These are phyloP conservation scores for Haematococcus lacustris DNA, from an alignment of 139 green algal genomes.

Conservation along the genomic window DNA sequence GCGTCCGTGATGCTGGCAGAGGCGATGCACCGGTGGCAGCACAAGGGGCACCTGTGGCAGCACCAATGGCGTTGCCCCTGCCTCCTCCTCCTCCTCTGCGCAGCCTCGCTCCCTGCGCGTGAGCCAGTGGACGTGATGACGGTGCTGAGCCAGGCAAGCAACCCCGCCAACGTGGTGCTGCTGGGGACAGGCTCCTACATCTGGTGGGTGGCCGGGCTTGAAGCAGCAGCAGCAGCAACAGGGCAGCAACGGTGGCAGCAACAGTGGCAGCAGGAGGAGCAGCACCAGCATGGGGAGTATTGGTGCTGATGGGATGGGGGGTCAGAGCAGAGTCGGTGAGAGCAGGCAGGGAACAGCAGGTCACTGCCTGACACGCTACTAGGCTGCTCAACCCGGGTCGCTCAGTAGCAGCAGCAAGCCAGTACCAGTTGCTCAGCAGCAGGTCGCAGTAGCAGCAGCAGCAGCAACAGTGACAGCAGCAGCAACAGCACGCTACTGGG, in stretches of 20 bases:
- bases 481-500: too few relatives aligned
- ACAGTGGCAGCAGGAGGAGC: too few relatives aligned
- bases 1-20: background rate
- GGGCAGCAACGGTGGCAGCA: too few relatives aligned
- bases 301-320: background rate
- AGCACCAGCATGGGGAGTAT: background rate
- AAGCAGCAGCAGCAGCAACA: too few relatives aligned
- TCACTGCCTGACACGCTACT: background rate
- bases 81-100: background rate
- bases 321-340: background rate
- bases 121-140: constrained; percentile 18
- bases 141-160: constrained; percentile 22
- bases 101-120: constrained; percentile 6
- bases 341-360: background rate
- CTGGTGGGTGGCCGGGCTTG: constrained; percentile 22
- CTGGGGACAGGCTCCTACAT: constrained; percentile 20
- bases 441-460: too few relatives aligned
- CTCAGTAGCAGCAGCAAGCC: too few relatives aligned
- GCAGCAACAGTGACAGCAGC: too few relatives aligned
- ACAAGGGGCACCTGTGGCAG: too few relatives aligned
- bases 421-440: too few relatives aligned
- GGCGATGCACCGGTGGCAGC: background rate
- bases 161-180: constrained; percentile 20
- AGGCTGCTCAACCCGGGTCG: background rate
- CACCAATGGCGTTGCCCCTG: too few relatives aligned